Evolutionary conservation across 208 protist species (phyloP), one percentile per base, ranked within the genome.

Genomic region (Leishmania major): DNA sequence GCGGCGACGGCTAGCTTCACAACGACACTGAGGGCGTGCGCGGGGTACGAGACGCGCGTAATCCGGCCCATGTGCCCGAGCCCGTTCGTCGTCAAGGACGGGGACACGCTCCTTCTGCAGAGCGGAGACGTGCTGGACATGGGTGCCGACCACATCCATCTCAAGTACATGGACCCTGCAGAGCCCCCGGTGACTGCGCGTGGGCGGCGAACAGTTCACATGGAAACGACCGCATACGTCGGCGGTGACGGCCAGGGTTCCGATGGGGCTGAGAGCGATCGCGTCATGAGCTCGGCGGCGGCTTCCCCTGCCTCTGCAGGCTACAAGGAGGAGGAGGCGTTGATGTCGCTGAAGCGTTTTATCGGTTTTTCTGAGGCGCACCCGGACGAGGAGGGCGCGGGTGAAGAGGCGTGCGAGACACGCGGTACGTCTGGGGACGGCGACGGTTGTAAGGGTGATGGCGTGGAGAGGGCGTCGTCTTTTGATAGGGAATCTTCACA

Each of bases 151-250:
- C 89, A 85, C 71, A 77, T 91, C 35, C 84, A 95, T 78, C 87
- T 96, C 31, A 88, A 89, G 77, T 95, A 95, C 81, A 92, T 93
- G 15, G 89, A 94, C 75, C 92, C 91, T 17, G 80, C 89, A 10
- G 80, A 83, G 51, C 69, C 84, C 13, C 84, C 82, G 6, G 19
- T 82, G 59, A 87, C 88, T 47, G 81, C 82, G 13, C 80, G 85
- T 17, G 78, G 83, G 1, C 51, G 72, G 25, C 83, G 80, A 37
- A 78, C 80, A 15, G 72, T 75, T 66, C 35, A 57, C 22, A 22
- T 76, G 43, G 28, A 51, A 25, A 55, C 28, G 13, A 28, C 40
- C 55, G 13, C 28, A 5, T 35, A 19, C 70, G 43, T 13, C 1
- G 45, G 31, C 43, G 13, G 11, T 55, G 45, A 8, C 22, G 28